Evolutionary conservation across 805 yeast genomes (phyloP).

Genomic region (Barnettozyma sp.): DNA sequence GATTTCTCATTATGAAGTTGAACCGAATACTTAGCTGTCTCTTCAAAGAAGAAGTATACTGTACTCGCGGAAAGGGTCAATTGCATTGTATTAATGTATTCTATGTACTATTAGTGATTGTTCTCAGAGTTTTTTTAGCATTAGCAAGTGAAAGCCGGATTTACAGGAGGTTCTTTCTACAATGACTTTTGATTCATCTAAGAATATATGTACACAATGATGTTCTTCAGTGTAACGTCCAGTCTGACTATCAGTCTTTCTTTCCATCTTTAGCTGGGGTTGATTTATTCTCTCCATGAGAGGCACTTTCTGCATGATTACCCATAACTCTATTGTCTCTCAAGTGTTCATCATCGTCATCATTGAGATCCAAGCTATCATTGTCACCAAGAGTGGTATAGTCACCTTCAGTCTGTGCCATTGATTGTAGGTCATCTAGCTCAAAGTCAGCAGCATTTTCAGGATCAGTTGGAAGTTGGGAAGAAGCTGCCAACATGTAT

Average conservation of each 20-base stretch:
- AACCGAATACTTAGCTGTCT: constrained; percentile 6
- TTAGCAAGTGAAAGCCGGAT: no score
- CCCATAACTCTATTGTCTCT: constrained; percentile 7
- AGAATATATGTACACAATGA: no score
- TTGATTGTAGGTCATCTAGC: constrained; percentile 45
- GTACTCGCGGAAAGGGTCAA: constrained; percentile 2
- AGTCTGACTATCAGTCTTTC: constrained; percentile 8
- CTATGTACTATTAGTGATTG: not conserved
- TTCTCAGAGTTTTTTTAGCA: no score
- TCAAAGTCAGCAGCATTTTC: constrained; percentile 62
- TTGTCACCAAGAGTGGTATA: constrained; percentile 24
- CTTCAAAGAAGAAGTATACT: constrained; percentile 9
- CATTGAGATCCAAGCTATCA: constrained; percentile 22
- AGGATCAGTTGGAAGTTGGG: constrained; percentile 82
- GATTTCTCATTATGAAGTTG: constrained; percentile 2
- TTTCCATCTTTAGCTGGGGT: constrained; percentile 1
- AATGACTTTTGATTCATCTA: no score
- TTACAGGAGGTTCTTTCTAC: no score
- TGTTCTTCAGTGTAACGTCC: no score
- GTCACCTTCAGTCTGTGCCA: constrained; percentile 34
- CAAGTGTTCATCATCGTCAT: constrained; percentile 17
- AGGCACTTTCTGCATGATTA: constrained; percentile 1
- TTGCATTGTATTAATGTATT: constrained; percentile 4
- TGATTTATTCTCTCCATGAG: constrained; percentile 1
- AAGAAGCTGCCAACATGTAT: constrained; percentile 88